These are phyloP conservation scores for Westerdykella ornata DNA, from an alignment of 2,329 filamentous ascomycete genomes.

Conservation along the genomic window DNA sequence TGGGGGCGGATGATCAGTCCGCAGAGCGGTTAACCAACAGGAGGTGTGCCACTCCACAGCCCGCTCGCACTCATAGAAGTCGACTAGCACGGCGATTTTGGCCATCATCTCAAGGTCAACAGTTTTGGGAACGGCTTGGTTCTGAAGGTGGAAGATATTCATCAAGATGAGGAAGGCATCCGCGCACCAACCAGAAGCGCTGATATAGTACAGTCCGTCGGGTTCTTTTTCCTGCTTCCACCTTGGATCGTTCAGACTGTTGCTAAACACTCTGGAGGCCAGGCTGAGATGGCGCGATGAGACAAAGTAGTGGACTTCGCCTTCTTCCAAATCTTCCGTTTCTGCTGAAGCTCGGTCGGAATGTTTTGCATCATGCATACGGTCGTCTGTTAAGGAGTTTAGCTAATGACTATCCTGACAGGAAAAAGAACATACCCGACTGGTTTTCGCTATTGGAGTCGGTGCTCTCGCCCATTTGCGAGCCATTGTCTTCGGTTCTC, in stretches of 20 bases:
- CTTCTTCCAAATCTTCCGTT: no score
- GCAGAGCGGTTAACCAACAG: slow-evolving; percentile 33
- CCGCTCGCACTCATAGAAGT: slow-evolving; percentile 38
- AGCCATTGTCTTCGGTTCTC: background rate
- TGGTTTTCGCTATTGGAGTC: no score
- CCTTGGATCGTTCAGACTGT: background rate
- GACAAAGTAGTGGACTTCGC: background rate
- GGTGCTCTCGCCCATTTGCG: no score
- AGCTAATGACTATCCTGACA: no score
- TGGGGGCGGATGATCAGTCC: background rate
- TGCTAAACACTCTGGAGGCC: slow-evolving; percentile 2
- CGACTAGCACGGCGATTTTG: slow-evolving; percentile 39
- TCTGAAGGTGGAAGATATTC: slow-evolving; percentile 39
- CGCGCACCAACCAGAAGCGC: background rate
- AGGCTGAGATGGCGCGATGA: slow-evolving; percentile 1
- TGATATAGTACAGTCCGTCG: no score
- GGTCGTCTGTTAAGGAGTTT: no score
- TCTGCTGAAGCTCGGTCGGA: no score
- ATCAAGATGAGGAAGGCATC: slow-evolving; percentile 7
- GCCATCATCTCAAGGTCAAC: slow-evolving; percentile 37
- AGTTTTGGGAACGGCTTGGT: slow-evolving; percentile 33
- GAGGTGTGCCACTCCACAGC: slow-evolving; percentile 39
- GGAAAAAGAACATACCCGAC: no score
- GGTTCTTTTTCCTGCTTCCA: no score
- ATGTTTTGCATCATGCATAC: no score